Percentiles rank a stretch among this genome's conserved stretches.
phyloP scores from a whole-genome alignment of 768 basidiomycete genomes.

The Xerocomus potaroensis region DNA sequence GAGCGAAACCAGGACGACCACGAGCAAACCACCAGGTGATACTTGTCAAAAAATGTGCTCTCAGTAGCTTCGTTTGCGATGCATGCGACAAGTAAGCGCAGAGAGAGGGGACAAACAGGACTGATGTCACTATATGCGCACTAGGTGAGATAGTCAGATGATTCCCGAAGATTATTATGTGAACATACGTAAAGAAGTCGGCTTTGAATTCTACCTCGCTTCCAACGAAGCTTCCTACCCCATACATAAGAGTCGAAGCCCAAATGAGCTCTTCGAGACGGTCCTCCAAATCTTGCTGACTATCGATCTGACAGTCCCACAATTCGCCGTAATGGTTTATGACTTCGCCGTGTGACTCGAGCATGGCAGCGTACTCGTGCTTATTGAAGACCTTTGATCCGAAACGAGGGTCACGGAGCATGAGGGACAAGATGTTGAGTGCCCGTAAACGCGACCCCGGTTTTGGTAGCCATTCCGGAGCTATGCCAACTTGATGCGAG shows the following conservation, averaged over 20 bases:
- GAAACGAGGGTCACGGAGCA: constrained; percentile 47
- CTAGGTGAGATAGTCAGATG: constrained; percentile 32
- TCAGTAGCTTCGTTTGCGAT: constrained; percentile 52
- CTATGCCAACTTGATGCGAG: constrained; percentile 5
- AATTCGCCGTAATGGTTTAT: constrained; percentile 41
- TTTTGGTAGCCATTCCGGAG: constrained; percentile 25
- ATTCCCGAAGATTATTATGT: not conserved
- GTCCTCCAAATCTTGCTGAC: constrained; percentile 37
- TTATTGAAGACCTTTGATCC: constrained; percentile 28
- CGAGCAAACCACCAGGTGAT: constrained; percentile 55
- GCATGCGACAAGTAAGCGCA: constrained; percentile 51
- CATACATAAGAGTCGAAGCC: constrained; percentile 55
- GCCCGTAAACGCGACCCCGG: constrained; percentile 37
- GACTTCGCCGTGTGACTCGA: constrained; percentile 35
- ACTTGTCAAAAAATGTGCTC: constrained; percentile 48
- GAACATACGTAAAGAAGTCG: constrained; percentile 62
- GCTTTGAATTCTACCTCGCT: constrained; percentile 43
- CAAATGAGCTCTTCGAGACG: constrained; percentile 65
- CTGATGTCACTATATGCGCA: constrained; percentile 68
- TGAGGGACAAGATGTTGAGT: constrained; percentile 49
- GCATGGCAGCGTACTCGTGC: constrained; percentile 33
- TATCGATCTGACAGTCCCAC: constrained; percentile 42
- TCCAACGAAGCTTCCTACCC: constrained; percentile 49
- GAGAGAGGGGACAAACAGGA: constrained; percentile 54
- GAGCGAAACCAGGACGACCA: constrained; percentile 48